Base-by-base conservation (phyloP, 495 filamentous ascomycete genomes). In the Penicillium ochrochloron region DNA sequence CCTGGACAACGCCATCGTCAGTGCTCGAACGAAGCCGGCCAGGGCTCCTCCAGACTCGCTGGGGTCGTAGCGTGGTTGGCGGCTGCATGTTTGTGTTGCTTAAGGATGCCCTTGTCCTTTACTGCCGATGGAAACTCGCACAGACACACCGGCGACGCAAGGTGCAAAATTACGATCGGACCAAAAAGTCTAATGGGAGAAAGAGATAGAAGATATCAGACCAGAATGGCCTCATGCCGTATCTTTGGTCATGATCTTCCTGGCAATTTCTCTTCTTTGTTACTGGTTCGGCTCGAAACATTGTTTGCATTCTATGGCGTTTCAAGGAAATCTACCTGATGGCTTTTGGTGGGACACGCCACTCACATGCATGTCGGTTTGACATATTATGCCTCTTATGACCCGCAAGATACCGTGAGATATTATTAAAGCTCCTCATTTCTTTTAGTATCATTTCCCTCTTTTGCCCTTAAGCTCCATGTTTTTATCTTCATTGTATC, bases 21-120 rank as follows among this genome's bases (percentile, higher is more conserved):
- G 57, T 70, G 19, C 66, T 79, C 21, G 76, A 79, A 50, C 67
- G 76, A 11, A 72, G 72, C 15, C 77, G 75, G 15, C 76, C 83
- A 9, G 88, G 92, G 1, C 78, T 94, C 23, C 77, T 96, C 31
- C 91, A 94, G 70, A 80, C 84, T 48, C 82, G 84, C 27, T 95
- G 92, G 89, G 92, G 91, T 9, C 83, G 92, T 55, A 95, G 89
- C 66, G 80, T 95, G 3, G 82, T 91, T 7, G 92, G 92, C 14
- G 92, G 92, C 0, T 94, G 91, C 73, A 78, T 92, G 50, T 93
- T 91, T 66, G 87, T 94, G 51, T 84, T 93, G 23, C 71, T 93
- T 8, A 91, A 89, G 67, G 92, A 96, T 73, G 89, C 86, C 5
- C 76, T 93, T 57, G 78, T 87, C 65, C 80, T 95, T 8, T 95